Base-by-base conservation (phyloP, 305 asterid species). In the Fraxinus greggii region DNA sequence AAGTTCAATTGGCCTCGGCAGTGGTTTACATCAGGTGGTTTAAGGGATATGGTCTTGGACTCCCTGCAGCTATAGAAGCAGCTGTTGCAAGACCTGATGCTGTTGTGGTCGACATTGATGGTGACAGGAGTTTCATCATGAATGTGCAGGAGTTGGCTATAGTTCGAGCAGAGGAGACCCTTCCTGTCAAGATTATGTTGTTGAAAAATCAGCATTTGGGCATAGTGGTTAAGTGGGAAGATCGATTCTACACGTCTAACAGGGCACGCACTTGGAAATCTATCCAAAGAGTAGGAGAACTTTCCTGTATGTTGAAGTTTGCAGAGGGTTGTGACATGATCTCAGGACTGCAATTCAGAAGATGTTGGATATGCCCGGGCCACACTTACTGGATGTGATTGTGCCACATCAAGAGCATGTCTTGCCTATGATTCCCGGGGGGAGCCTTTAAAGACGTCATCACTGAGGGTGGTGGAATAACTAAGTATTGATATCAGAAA, bases 81-180 rank as follows among this genome's bases (percentile, higher is more conserved):
- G 90, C 90, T 61, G 92, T 90, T 5, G 96, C 94, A 6, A 86
- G 90, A 79, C 94, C 94, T 0, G 92, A 90, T 85, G 82, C 85
- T 0, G 69, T 90, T 3, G 92, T 92, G 59, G 96, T 92, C 70
- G 92, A 92, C 78, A 89, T 90, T 12, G 94, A 92, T 69, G 96
- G 94, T 1, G 94, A 90, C 38, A 94, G 94, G n/a, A 92, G 95
- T 75, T 90, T 92, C 83, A 88, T 87, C 5, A 90, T 90, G 92
- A 92, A 92, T 23, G 92, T 90, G 45, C 92, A 92, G 72, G 93
- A 92, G 78, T 36, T 90, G 31, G 96, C 93, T 4, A 92, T 92
- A 0, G 78, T 92, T 4, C 78, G 92, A 1, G 93, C 87, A 4
- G 91, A 90, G 84, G 91, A 90, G 84, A 90, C 87, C 59, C 92